Conservation (phyloP, 2,329 filamentous ascomycete species). For the Fusarium graminum region DNA sequence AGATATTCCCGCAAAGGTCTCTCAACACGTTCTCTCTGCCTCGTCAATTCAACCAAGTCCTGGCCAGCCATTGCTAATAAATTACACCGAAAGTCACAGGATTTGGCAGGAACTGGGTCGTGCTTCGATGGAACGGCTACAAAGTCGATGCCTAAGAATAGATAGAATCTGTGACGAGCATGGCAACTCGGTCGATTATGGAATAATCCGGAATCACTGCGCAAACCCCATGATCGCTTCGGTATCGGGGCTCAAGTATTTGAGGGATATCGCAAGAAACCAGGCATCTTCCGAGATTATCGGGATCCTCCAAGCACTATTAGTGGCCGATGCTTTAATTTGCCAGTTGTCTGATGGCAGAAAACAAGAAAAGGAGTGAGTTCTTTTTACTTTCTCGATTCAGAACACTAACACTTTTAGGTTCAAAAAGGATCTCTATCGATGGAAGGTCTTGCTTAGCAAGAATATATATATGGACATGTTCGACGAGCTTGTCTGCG, state of each 20-base stretch:
- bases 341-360: conserved; percentile 20
- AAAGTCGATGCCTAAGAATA: conserved; percentile 26
- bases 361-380: conserved; percentile 29
- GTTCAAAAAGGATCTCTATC: conserved; percentile 45
- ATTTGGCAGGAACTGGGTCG: conserved; percentile 23
- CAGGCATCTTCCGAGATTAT: conserved; percentile 21
- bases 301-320: conserved; percentile 31
- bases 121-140: conserved; percentile 22
- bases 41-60: not conserved
- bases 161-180: conserved; percentile 8
- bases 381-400: not conserved
- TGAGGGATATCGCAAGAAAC: conserved; percentile 38
- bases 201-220: conserved; percentile 20
- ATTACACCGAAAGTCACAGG: conserved; percentile 25
- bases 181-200: conserved; percentile 1
- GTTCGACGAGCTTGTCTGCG: conserved; percentile 45
- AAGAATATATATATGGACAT: conserved; percentile 28
- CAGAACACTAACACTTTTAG: conserved; percentile 32
- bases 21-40: not conserved
- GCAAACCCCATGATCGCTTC: conserved; percentile 11
- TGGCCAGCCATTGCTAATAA: conserved; percentile 12
- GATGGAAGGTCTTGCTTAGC: conserved; percentile 45
- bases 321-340: conserved; percentile 43
- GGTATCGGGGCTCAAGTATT: conserved; percentile 28
- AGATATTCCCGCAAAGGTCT: not conserved